These are phyloP conservation scores for Oryza glaberrima DNA, from an alignment of 176 grass and related monocot genomes.

Conservation along the genomic window DNA sequence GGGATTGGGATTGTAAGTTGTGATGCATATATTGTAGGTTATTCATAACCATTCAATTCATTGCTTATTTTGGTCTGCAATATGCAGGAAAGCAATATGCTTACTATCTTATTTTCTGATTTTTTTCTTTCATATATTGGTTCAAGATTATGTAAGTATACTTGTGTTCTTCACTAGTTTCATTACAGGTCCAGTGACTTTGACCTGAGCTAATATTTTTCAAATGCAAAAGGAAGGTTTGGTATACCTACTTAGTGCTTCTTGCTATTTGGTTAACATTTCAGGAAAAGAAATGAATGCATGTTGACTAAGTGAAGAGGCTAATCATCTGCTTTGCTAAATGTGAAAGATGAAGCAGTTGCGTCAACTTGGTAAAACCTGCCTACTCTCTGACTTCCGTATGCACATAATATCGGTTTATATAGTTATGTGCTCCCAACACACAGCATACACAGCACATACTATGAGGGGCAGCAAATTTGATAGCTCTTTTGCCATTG, in stretches of 20 bases:
- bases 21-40: not conserved
- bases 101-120: not conserved
- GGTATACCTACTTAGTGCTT: conserved; percentile 23
- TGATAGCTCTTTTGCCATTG: conserved; percentile 1
- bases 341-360: conserved; percentile 48
- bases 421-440: conserved; percentile 35
- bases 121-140: not conserved
- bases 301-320: conserved; percentile 34
- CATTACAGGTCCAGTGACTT: conserved; percentile 29
- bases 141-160: conserved; percentile 12
- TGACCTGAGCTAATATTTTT: conserved; percentile 38
- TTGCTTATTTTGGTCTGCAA: conserved; percentile 6
- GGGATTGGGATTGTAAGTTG: not conserved
- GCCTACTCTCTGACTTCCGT: conserved; percentile 52
- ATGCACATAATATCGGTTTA: conserved; percentile 44
- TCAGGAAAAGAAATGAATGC: conserved; percentile 42
- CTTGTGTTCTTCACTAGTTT: conserved; percentile 38
- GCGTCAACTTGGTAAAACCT: conserved; percentile 33
- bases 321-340: conserved; percentile 52
- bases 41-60: not conserved
- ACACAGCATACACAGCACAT: conserved; percentile 39
- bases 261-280: conserved; percentile 24
- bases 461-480: conserved; percentile 37
- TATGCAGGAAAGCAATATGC: not conserved
- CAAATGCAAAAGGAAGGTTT: conserved; percentile 21